Base-by-base conservation (phyloP, 2,329 filamentous ascomycete species). In the Macrophomina phaseolina region DNA sequence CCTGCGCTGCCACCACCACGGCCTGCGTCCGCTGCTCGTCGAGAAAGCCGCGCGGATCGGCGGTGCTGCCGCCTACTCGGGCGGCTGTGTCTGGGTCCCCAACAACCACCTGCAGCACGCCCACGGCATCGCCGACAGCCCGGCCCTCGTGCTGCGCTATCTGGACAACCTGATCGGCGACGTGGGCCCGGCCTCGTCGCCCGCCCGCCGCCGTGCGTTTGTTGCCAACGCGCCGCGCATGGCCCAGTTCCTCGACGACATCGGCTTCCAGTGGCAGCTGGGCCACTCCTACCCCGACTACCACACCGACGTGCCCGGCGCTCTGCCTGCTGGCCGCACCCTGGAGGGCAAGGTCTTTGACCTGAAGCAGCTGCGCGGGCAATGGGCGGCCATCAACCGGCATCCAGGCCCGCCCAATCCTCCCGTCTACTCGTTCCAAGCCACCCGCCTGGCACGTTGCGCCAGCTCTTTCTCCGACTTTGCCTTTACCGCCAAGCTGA, bases 71-170 rank as follows among this genome's bases (percentile, higher is more conserved):
- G 71, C 72, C n/a, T 77, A 73, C 52, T 80, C 78, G 2, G 78
- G 77, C 18, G 74, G 75, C 18, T 73, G 71, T 1, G 66, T 76
- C 32, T 80, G 78, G 78, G 72, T 80, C 11, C 78, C 78, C 2
- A 72, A 73, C 62, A 76, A 73, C 40, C 71, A 73, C 52, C 38
- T 75, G 8, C 67, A 68, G 4, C 70, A 67, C 3, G 70, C 69
- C 5, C 7, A 36, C 28, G 55, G 8, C n/a, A 23, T 53, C 45
- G 30, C 53, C 6, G 49, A 53, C 49, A 53, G 49, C 14, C 49
- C 49, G 11, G 30, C 4, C 5, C 49, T 53, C 49, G 49, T 16
- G 1, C 30, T 34, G 30, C 49, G 6, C 0, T 53, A 53, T 14
- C 49, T 53, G n/a, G 30, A 53, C 30, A 16, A 8, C 11, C 49